Base-by-base conservation (phyloP, 129 eudicot genomes). In the Kitagawia praeruptora region DNA sequence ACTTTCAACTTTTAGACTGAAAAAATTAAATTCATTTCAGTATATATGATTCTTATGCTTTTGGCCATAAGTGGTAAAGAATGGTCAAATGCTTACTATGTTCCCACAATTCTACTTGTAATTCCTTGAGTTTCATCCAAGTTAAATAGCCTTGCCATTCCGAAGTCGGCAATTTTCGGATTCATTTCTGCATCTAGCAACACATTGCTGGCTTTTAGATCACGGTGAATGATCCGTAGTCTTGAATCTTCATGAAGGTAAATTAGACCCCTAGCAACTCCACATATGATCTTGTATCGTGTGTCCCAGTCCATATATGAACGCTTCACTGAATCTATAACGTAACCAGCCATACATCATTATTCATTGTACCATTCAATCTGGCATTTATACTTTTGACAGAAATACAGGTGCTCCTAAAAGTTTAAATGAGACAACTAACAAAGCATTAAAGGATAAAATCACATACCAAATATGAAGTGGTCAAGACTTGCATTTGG, bases 401-500 rank as follows among this genome's bases (percentile, higher is more conserved):
- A 8, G 12, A 38, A 16, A 70, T 14, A n/a, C 4, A 63, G 37
- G 70, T 54, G 27, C 37, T 12, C 70, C 38, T 70, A 37, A 14
- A 12, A 40, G 14, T 41, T 2, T 1, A 34, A 6, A 54, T 2
- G 10, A 27, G 27, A 18, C 63, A 53, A 18, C n/a, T 14, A 42
- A 19, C 56, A 42, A 45, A 21, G 28, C 47, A 45, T 53, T 49
- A 42, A 23, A 39, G 25, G 21, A 1, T 16, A 19, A 21, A 8
- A n/a, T 39, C 1, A 3, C 42, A 19, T 40, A 86, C 87, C 82
- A 39, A 79, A 79, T 21, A 87, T 49, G 78, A 84, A 79, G 2
- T 75, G 75, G 49, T 87, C 87, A 0, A 87, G 85, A 70, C 87
- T 84, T 23, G 74, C 79, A 54, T 87, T 87, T 8, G 84, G 85